Conservation (phyloP, 768 basidiomycete genomes). For the Panellus pusillus region DNA sequence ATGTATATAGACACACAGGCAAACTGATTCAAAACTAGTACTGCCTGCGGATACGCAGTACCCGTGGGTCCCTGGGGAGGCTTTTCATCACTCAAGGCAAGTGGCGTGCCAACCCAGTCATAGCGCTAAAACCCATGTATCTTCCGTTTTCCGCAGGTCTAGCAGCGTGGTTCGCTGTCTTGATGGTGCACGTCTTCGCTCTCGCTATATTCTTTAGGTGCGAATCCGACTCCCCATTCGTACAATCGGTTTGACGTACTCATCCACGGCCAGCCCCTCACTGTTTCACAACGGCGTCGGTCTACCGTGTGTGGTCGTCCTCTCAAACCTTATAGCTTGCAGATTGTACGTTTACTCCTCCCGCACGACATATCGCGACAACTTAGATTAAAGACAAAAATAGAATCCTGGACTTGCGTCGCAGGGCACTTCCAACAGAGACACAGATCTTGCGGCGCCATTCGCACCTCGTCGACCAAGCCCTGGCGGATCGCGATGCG, state of each 20-base stretch:
- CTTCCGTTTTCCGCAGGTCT: constrained; percentile 27
- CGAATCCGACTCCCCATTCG: not conserved
- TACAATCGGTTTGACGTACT: too few species aligned
- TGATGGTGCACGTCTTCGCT: constrained; percentile 30
- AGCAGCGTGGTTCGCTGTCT: constrained; percentile 32
- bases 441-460: constrained; percentile 32
- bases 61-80: constrained; percentile 32
- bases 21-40: constrained; percentile 20
- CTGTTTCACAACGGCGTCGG: constrained; percentile 34
- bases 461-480: constrained; percentile 28
- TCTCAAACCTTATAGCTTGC: constrained; percentile 41
- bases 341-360: constrained; percentile 28
- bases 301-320: constrained; percentile 35
- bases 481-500: constrained; percentile 2
- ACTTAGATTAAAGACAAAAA: too few species aligned
- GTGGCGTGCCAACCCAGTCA: not conserved
- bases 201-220: constrained; percentile 37
- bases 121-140: not conserved
- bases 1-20: not conserved
- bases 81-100: constrained; percentile 41
- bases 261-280: constrained; percentile 25
- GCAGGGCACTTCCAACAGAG: constrained; percentile 33
- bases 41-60: constrained; percentile 28
- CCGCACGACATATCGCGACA: not conserved
- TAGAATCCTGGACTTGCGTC: constrained; percentile 43